phyloP scores from a whole-genome alignment of 345 rosid species.

The Pistacia atlantica region DNA sequence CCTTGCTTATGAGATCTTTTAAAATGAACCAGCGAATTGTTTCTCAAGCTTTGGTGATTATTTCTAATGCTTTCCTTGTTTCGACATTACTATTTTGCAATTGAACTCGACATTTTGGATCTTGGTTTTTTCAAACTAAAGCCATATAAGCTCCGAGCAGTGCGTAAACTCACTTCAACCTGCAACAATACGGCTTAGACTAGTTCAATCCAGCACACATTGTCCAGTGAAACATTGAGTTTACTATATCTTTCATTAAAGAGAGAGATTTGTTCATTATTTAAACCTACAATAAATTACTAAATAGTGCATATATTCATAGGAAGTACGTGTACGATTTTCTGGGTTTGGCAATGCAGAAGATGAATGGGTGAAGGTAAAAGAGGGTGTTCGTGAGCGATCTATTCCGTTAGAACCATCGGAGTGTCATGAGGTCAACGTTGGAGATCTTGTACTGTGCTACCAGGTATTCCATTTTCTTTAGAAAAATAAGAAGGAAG shows the following conservation, averaged over 20 bases:
- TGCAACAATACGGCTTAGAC: neutral
- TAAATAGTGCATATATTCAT: slow-evolving; percentile 15
- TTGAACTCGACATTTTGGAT: neutral
- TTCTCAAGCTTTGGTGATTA: neutral
- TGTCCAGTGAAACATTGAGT: neutral
- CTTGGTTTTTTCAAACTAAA: neutral
- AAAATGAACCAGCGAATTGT: neutral
- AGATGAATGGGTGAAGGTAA: slow-evolving; percentile 91
- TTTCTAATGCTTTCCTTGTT: neutral
- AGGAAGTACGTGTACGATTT: slow-evolving; percentile 90
- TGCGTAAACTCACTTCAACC: neutral
- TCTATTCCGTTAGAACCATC: slow-evolving; percentile 83
- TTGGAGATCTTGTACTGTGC: slow-evolving; percentile 77
- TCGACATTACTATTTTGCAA: neutral
- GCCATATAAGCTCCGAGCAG: neutral
- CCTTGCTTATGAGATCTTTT: neutral
- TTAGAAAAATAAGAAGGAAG: neutral
- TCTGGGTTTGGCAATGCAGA: slow-evolving; percentile 62
- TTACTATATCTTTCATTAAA: neutral
- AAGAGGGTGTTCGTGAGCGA: slow-evolving; percentile 59
- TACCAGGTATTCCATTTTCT: slow-evolving; percentile 53
- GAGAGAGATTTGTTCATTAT: neutral
- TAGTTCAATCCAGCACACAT: neutral
- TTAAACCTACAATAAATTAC: neutral
- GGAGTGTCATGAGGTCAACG: slow-evolving; percentile 62